Conservation (phyloP, 805 yeast species). For the Sugiyamaella valdiviana region DNA sequence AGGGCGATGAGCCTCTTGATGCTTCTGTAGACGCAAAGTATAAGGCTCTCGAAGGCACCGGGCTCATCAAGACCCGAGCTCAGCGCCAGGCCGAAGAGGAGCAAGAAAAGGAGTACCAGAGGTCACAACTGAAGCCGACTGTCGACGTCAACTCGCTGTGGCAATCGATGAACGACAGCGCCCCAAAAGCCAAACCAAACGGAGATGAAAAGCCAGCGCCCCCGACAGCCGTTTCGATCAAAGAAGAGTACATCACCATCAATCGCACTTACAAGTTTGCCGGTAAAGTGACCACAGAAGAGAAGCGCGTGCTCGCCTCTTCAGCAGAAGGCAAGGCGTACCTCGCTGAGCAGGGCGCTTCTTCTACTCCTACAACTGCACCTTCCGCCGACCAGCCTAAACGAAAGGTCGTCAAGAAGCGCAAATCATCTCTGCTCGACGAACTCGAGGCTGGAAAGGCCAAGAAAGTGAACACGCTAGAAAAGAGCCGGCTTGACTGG, state of each 20-base stretch:
- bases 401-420: conserved; percentile 35
- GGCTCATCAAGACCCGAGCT: conserved; percentile 64
- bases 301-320: conserved; percentile 64
- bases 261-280: conserved; percentile 82
- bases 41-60: conserved; percentile 49
- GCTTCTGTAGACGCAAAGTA: conserved; percentile 34
- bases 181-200: background rate
- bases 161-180: conserved; percentile 44
- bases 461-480: conserved; percentile 81
- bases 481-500: conserved; percentile 92
- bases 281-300: conserved; percentile 72
- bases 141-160: conserved; percentile 50
- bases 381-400: conserved; percentile 19
- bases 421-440: conserved; percentile 71
- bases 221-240: conserved; percentile 5
- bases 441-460: conserved; percentile 64
- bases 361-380: conserved; percentile 11
- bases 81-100: conserved; percentile 40
- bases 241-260: conserved; percentile 57
- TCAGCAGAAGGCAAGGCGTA: conserved; percentile 88
- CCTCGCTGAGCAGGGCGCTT: conserved; percentile 36
- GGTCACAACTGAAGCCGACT: conserved; percentile 27
- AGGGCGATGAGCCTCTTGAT: conserved; percentile 29
- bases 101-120: conserved; percentile 28
- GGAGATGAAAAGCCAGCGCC: background rate